These are phyloP conservation scores for Cladosporium colombiae DNA, from an alignment of 2,329 filamentous ascomycete species.

Conservation along the genomic window DNA sequence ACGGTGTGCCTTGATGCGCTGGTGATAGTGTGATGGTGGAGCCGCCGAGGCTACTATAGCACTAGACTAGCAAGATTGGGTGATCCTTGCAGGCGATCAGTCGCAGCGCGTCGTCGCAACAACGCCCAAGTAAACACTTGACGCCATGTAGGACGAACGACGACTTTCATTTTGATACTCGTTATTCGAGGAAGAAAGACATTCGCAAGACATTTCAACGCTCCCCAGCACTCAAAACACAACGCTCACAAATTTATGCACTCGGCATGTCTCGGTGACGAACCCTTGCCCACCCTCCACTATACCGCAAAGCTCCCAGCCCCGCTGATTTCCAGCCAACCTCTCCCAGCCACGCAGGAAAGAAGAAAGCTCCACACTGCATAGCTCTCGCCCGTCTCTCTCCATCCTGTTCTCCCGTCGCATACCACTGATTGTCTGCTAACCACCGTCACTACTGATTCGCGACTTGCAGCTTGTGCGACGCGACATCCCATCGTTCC, in stretches of 20 bases:
- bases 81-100: constrained; percentile 8
- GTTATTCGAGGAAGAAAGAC: not conserved
- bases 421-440: constrained; percentile 8
- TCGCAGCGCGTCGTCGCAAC: constrained; percentile 2
- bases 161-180: not conserved
- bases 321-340: constrained; percentile 9
- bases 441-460: constrained; percentile 8
- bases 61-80: not conserved
- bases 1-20: constrained; percentile 2
- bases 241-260: not conserved
- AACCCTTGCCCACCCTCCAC: not conserved
- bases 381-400: not conserved
- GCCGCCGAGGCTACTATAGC: not conserved
- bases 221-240: not conserved
- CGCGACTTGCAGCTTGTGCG: constrained; percentile 4
- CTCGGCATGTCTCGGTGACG: constrained; percentile 15
- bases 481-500: not conserved
- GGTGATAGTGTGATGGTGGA: constrained; percentile 7
- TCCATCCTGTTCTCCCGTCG: not conserved
- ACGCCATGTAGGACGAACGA: not conserved
- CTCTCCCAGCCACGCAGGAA: constrained; percentile 4
- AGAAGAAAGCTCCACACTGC: constrained; percentile 16
- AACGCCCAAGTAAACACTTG: not conserved
- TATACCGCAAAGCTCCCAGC: not conserved
- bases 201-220: constrained; percentile 15